These are phyloP conservation scores for Ophiosphaerella korrae DNA, from an alignment of 2,329 filamentous ascomycete genomes.

Conservation along the genomic window DNA sequence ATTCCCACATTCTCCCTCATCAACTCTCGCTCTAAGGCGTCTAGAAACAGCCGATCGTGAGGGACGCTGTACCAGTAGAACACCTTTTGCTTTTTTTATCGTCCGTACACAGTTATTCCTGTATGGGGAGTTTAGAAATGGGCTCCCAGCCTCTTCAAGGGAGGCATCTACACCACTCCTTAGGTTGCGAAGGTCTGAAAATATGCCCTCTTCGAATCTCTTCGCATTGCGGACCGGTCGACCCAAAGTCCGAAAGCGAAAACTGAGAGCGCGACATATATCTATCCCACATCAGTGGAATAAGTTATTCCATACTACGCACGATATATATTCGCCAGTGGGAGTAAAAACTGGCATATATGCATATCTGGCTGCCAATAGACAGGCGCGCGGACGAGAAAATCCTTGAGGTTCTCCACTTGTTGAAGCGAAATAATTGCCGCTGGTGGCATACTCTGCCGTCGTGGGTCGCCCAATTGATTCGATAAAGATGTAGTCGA, in stretches of 20 bases:
- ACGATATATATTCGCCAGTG: conserved; percentile 98
- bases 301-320: conserved; percentile 97
- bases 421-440: conserved; percentile 96
- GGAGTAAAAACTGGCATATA: conserved; percentile 91
- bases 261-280: conserved; percentile 96
- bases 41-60: conserved; percentile 94
- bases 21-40: conserved; percentile 93
- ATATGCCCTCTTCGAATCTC: conserved; percentile 99
- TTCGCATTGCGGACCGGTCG: conserved; percentile 99
- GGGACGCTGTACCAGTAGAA: conserved; percentile 99
- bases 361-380: conserved; percentile 98
- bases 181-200: conserved; percentile 95
- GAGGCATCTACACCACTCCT: conserved; percentile 98
- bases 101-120: conserved; percentile 99
- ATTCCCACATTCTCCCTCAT: conserved; percentile 99
- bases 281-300: conserved; percentile 99
- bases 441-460: conserved; percentile 94
- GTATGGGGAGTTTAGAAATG: conserved; percentile 97
- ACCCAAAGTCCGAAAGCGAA: conserved; percentile 97
- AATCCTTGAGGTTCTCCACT: conserved; percentile 99
- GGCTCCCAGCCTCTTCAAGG: conserved; percentile 97
- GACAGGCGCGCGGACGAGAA: conserved; percentile 96
- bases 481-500: too few relatives aligned
- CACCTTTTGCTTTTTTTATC: conserved; percentile 99
- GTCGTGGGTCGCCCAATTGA: conserved; percentile 39